Evolutionary conservation across 2,329 filamentous ascomycete genomes (phyloP).

Genomic region (Epichloe gansuensis): DNA sequence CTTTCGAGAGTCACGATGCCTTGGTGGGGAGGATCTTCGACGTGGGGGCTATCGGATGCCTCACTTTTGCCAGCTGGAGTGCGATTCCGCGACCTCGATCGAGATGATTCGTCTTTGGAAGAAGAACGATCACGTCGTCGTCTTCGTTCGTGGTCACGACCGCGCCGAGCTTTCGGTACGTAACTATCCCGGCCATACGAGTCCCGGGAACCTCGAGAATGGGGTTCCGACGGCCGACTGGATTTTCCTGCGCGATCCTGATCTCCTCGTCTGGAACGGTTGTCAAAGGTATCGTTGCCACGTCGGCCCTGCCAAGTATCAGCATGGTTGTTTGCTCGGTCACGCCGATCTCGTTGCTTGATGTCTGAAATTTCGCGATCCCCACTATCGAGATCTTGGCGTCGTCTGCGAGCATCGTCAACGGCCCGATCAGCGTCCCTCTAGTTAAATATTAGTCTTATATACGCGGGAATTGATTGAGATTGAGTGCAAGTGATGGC

Average conservation of each 20-base stretch:
- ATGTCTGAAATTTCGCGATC: conserved; percentile 59
- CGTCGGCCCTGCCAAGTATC: conserved; percentile 43
- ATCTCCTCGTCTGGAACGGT: conserved; percentile 27
- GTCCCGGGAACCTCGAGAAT: conserved; percentile 30
- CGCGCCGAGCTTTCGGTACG: conserved; percentile 33
- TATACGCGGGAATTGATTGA: not conserved
- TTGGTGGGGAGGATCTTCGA: conserved; percentile 21
- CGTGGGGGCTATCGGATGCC: conserved; percentile 22
- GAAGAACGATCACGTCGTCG: conserved; percentile 22
- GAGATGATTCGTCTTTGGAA: conserved; percentile 19
- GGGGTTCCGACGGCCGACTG: conserved; percentile 36
- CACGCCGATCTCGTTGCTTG: conserved; percentile 51
- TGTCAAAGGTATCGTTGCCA: conserved; percentile 37
- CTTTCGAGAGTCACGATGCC: conserved; percentile 23
- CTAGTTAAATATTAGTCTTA: conserved; percentile 28
- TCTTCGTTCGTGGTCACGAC: conserved; percentile 25
- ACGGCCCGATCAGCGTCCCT: conserved; percentile 73
- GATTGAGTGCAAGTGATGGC: too few species aligned
- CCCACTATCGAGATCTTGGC: conserved; percentile 58
- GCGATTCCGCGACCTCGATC: conserved; percentile 23
- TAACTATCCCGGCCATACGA: conserved; percentile 40
- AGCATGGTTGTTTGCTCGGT: conserved; percentile 37
- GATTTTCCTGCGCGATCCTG: conserved; percentile 32
- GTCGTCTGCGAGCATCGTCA: conserved; percentile 58
- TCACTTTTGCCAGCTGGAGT: conserved; percentile 19